Conservation (phyloP, 169 alveolate species). For the Plasmodium vivax region DNA sequence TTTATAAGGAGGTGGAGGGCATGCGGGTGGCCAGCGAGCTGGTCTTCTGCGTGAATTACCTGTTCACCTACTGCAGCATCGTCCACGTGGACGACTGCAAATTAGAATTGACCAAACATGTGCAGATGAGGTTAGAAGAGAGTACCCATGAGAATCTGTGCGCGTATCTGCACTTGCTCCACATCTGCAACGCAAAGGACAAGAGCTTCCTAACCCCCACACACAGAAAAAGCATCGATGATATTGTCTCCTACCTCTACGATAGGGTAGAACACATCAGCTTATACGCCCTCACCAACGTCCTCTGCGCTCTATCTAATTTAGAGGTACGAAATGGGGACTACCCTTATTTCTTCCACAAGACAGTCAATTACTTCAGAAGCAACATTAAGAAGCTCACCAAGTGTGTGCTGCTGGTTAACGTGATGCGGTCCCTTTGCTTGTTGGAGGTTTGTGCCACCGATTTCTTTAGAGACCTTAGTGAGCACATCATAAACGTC, state of each 20-base stretch:
- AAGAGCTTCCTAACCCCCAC: background rate
- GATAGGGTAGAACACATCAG: conserved; percentile 30
- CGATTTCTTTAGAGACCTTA: conserved; percentile 40
- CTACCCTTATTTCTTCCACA: conserved; percentile 59
- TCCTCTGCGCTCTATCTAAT: conserved; percentile 51
- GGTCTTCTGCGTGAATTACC: conserved; percentile 29
- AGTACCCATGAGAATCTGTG: conserved; percentile 54
- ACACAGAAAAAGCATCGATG: conserved; percentile 37
- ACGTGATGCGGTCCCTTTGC: conserved; percentile 50
- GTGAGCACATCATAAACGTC: conserved; percentile 48
- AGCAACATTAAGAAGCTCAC: conserved; percentile 41
- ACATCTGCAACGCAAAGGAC: conserved; percentile 29
- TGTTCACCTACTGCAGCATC: conserved; percentile 38
- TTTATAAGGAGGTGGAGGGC: conserved; percentile 39
- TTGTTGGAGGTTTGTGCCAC: conserved; percentile 19
- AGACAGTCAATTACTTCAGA: conserved; percentile 31
- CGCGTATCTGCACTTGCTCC: conserved; percentile 50
- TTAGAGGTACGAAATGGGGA: conserved; percentile 49
- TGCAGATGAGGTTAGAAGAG: background rate
- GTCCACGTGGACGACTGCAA: conserved; percentile 46
- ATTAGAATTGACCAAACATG: conserved; percentile 10
- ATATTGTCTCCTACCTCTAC: conserved; percentile 22
- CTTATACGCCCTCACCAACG: conserved; percentile 28
- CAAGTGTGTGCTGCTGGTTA: conserved; percentile 47
- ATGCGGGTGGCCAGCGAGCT: conserved; percentile 29